These are phyloP conservation scores for Pseudogymnoascus sp. DNA, from an alignment of 2,329 filamentous ascomycete species.

Conservation along the genomic window DNA sequence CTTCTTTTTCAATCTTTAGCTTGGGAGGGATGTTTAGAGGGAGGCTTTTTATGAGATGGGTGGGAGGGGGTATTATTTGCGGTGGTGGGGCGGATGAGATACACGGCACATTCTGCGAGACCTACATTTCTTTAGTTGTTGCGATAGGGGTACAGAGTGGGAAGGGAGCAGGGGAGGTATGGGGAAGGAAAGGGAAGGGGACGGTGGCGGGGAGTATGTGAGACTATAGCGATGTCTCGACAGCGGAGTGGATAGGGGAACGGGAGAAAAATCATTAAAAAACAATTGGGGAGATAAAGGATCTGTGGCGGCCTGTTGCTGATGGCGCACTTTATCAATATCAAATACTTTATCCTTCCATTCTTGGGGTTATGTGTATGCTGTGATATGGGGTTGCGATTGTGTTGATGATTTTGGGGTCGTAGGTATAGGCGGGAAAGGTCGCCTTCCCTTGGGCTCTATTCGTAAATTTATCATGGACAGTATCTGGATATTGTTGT, in stretches of 20 bases:
- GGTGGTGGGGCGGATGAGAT: background rate
- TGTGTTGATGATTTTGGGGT: background rate
- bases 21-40: background rate
- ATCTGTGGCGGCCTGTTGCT: background rate
- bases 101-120: background rate
- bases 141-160: background rate
- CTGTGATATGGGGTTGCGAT: background rate
- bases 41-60: background rate
- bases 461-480: background rate
- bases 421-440: no score
- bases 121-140: background rate
- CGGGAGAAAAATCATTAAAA: background rate
- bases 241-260: background rate
- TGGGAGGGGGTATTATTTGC: background rate
- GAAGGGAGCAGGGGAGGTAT: background rate
- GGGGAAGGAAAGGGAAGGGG: background rate
- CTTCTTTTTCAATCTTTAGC: background rate
- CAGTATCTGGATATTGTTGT: background rate
- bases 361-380: background rate
- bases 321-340: background rate
- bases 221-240: background rate
- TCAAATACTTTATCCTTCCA: conserved; percentile 6
- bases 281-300: background rate
- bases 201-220: background rate
- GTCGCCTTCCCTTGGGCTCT: no score